phyloP scores from a whole-genome alignment of 805 yeast genomes.

The Danielia reshetovae region DNA sequence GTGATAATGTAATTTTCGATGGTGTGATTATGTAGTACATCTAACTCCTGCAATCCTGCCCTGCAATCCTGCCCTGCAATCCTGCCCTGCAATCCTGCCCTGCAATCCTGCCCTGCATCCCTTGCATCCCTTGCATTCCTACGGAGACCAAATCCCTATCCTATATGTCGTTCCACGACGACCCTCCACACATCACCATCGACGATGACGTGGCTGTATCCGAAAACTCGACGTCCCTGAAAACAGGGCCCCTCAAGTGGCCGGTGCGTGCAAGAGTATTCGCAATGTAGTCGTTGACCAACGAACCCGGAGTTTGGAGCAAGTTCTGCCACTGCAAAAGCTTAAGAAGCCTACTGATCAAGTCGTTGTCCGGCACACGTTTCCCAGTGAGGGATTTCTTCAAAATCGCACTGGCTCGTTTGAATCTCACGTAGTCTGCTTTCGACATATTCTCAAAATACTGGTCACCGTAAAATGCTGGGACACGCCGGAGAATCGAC shows the following conservation, averaged over 20 bases:
- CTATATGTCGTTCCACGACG: constrained; percentile 16
- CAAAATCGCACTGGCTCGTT: constrained; percentile 10
- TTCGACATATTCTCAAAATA: constrained; percentile 13
- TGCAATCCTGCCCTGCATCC: too few species aligned
- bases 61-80: too few species aligned
- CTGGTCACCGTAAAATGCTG: constrained; percentile 15
- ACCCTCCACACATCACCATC: constrained; percentile 15
- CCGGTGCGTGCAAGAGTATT: constrained; percentile 15
- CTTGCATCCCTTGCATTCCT: too few species aligned
- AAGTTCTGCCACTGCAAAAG: constrained; percentile 15
- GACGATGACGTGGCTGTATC: constrained; percentile 19
- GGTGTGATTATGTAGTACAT: too few species aligned
- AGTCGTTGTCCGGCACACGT: constrained; percentile 6
- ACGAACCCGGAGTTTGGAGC: constrained; percentile 12
- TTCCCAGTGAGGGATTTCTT: constrained; percentile 11
- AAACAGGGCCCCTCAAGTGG: constrained; percentile 4
- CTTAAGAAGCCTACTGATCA: constrained; percentile 10
- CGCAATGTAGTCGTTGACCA: constrained; percentile 16
- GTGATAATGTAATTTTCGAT: too few species aligned
- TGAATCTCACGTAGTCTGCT: constrained; percentile 10
- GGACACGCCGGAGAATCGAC: constrained; percentile 8
- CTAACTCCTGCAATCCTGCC: too few species aligned
- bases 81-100: too few species aligned
- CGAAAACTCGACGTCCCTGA: constrained; percentile 10
- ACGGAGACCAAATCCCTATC: too few species aligned